Conservation (phyloP, 2,329 filamentous ascomycete genomes). For the Penicillium thymicola region DNA sequence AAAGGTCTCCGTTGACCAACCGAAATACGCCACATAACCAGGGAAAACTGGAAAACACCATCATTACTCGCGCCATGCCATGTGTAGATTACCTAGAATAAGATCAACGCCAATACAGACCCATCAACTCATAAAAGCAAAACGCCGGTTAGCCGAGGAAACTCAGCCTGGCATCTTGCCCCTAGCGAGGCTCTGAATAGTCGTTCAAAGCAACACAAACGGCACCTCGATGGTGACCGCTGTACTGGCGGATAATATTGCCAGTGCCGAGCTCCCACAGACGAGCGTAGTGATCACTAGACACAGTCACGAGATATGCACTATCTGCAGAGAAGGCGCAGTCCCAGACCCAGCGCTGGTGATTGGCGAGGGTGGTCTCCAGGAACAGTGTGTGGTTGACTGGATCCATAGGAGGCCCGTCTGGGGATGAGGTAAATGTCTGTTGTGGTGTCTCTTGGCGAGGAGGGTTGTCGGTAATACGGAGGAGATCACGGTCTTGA, state of each 20-base stretch:
- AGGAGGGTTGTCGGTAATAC: slow-evolving; percentile 27
- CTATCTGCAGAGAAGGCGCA: slow-evolving; percentile 93
- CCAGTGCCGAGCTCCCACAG: slow-evolving; percentile 86
- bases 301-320: slow-evolving; percentile 89
- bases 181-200: slow-evolving; percentile 53
- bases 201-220: slow-evolving; percentile 93
- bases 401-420: slow-evolving; percentile 42
- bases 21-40: neutral
- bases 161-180: neutral
- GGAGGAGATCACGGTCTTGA: slow-evolving; percentile 27
- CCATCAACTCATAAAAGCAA: neutral
- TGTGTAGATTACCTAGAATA: slow-evolving; percentile 8
- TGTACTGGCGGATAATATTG: slow-evolving; percentile 90
- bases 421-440: slow-evolving; percentile 36
- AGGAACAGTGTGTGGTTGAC: slow-evolving; percentile 63
- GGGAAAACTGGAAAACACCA: neutral
- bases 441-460: slow-evolving; percentile 29
- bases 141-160: neutral
- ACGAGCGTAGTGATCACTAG: slow-evolving; percentile 87
- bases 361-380: slow-evolving; percentile 81
- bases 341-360: slow-evolving; percentile 97
- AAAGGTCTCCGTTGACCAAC: neutral
- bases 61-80: slow-evolving; percentile 5
- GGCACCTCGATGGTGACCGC: slow-evolving; percentile 86
- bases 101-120: slow-evolving; percentile 1